Evolutionary conservation across 768 basidiomycete genomes (phyloP), one percentile per base, ranked within the genome.

Genomic region (Phanerochaete sordida): DNA sequence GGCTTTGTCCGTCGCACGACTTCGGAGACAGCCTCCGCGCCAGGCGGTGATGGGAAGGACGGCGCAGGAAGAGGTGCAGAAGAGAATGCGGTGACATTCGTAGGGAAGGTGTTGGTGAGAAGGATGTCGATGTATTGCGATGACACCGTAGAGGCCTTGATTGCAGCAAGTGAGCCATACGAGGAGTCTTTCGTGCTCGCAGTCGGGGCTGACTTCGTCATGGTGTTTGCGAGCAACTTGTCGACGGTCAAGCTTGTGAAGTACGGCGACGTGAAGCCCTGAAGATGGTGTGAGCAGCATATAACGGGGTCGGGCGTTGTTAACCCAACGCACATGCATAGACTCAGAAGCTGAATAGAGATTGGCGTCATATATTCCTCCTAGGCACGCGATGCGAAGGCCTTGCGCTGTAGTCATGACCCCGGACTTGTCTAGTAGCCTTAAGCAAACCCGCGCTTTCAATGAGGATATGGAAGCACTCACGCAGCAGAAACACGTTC

Each of bases 401-500:
- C 90, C 90, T 66, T 88, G 84, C 8, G 87, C 82, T 12, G 92
- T 95, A 2, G 84, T 90, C 44, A 95, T 75, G 3, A 90, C 80
- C 9, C 86, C 87, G 15, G 92, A 92, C 76, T 94, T 95, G 72
- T 82, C 93, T 94, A 35, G 62, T 28, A 45, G 56, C 19, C 52
- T 58, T 63, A 30, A 16, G 43, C 45, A 47, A 28, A 13, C 30
- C 26, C 7, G 13, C 15, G 13, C 49, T 3, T 35, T 23, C n/a
- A 30, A n/a, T n/a, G 50, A 13, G 19, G 19, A 39, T 13, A 26
- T 21, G 21, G 19, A 26, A 31, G 2, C 1, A 78, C 91, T 71
- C 64, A 95, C 95, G 91, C 53, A 98, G 76, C 24, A 95, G 81
- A 66, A 91, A 91, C 8, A 98, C 82, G 68, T 94, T 93, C 63